Evolutionary conservation across 306 rosid species (phyloP).

Genomic region (Urtica urens): DNA sequence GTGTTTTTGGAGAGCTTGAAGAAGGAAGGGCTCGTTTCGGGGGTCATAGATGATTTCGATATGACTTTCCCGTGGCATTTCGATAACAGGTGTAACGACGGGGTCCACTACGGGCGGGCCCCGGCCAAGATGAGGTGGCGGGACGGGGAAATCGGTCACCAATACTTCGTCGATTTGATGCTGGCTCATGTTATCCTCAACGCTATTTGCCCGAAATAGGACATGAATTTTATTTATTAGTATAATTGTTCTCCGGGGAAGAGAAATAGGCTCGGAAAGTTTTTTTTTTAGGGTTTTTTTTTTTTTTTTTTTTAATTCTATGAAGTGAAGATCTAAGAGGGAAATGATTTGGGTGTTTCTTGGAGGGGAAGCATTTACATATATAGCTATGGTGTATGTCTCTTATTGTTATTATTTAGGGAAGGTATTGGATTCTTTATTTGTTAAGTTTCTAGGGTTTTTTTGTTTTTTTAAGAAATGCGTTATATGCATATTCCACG

Average conservation of each 20-base stretch:
- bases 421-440: constrained; percentile 32
- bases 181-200: constrained; percentile 73
- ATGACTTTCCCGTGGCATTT: constrained; percentile 90
- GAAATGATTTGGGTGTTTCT: constrained; percentile 7
- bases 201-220: constrained; percentile 44
- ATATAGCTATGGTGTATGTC: constrained; percentile 3
- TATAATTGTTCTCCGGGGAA: constrained; percentile 1
- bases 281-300: no score
- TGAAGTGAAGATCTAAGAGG: no score
- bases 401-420: background rate
- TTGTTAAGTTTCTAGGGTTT: constrained; percentile 19
- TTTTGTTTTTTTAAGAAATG: constrained; percentile 7
- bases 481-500: constrained; percentile 10
- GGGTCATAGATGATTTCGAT: constrained; percentile 77
- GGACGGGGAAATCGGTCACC: constrained; percentile 79
- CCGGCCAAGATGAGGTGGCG: constrained; percentile 73
- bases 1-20: constrained; percentile 55
- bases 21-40: constrained; percentile 43
- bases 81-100: constrained; percentile 74
- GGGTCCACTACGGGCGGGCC: constrained; percentile 83
- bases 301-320: no score
- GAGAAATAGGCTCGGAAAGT: background rate
- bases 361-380: constrained; percentile 1
- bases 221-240: background rate
- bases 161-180: constrained; percentile 84